These are phyloP conservation scores for Phytophthora multivora DNA, from an alignment of 352 stramenopile species.

Conservation along the genomic window DNA sequence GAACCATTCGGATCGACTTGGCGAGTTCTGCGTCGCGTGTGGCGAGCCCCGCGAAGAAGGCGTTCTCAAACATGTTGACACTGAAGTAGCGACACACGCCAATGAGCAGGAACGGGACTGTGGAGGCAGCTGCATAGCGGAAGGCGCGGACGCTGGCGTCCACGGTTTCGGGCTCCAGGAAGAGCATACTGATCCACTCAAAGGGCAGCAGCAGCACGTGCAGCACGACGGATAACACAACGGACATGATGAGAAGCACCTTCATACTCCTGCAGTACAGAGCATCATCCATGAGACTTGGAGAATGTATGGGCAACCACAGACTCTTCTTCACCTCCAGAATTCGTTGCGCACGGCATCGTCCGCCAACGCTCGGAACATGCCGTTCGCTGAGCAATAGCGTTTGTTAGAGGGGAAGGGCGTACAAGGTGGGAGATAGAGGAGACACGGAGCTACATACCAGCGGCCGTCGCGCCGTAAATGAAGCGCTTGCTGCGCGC, in stretches of 20 bases:
- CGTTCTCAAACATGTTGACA: constrained; percentile 69
- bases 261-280: constrained; percentile 45
- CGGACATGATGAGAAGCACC: constrained; percentile 52
- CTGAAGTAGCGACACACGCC: constrained; percentile 60
- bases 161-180: constrained; percentile 45
- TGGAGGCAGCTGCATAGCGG: constrained; percentile 53
- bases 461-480: constrained; percentile 32
- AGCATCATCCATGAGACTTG: constrained; percentile 3
- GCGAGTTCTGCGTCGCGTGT: constrained; percentile 47
- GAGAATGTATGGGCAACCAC: neutral
- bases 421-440: neutral
- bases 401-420: neutral
- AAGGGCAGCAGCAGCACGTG: constrained; percentile 58
- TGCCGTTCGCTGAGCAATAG: constrained; percentile 25
- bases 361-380: constrained; percentile 49
- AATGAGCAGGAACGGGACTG: constrained; percentile 62
- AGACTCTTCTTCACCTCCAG: constrained; percentile 32
- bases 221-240: constrained; percentile 56
- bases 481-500: constrained; percentile 41
- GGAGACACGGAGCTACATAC: constrained; percentile 16
- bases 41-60: constrained; percentile 68
- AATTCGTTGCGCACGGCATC: constrained; percentile 53
- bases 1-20: constrained; percentile 46
- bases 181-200: constrained; percentile 58
- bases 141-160: constrained; percentile 55